Conservation (phyloP, 164 flowering plant genomes). For the Dillenia turbinata region DNA sequence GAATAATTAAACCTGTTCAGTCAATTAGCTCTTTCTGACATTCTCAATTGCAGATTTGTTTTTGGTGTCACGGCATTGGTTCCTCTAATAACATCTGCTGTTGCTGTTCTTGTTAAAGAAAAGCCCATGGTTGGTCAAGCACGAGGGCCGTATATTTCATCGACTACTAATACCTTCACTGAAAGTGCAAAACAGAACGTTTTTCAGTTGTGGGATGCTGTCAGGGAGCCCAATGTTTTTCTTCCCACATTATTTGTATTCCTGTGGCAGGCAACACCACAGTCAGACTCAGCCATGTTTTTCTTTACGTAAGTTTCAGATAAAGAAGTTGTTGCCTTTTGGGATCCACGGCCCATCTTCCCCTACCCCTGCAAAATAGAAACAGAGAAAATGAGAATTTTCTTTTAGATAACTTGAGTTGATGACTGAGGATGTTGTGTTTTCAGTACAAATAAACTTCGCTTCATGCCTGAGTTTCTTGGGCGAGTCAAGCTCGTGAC, state of each 20-base stretch:
- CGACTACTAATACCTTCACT: constrained; percentile 35
- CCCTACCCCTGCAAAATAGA: no score
- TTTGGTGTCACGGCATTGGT: constrained; percentile 94
- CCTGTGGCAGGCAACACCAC: constrained; percentile 97
- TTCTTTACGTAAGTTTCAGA: constrained; percentile 68
- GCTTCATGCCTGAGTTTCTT: constrained; percentile 94
- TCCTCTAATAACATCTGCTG: constrained; percentile 90
- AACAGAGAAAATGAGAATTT: no score
- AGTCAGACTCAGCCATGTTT: constrained; percentile 98
- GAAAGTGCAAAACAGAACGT: constrained; percentile 60
- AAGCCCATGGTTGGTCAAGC: constrained; percentile 36
- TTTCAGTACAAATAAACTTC: constrained; percentile 87
- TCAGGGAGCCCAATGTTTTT: constrained; percentile 76
- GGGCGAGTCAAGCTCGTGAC: constrained; percentile 98
- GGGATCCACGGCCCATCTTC: no score
- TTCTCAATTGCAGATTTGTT: constrained; percentile 66
- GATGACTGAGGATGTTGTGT: not conserved
- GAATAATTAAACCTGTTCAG: not conserved
- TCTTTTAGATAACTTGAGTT: no score
- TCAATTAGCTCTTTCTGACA: not conserved
- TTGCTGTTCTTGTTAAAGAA: constrained; percentile 91
- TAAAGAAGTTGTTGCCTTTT: no score
- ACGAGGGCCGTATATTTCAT: constrained; percentile 32
- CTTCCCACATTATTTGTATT: constrained; percentile 90
- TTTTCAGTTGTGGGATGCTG: constrained; percentile 67